Base-by-base conservation (phyloP, 768 basidiomycete species). In the Multifurca ochricompacta region DNA sequence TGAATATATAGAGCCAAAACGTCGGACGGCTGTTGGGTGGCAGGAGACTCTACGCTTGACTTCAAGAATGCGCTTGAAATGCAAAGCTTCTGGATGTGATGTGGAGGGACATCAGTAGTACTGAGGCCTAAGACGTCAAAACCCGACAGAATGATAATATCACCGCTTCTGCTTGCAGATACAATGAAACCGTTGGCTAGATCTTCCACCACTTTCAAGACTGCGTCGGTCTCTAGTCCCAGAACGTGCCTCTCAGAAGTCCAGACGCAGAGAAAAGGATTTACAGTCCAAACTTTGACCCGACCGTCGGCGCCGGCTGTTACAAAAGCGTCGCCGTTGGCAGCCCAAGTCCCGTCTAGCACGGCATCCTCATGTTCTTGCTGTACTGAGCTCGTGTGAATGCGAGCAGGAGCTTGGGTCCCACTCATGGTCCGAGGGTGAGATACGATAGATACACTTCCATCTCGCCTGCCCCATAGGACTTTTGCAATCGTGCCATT, bases 241-340 rank as follows among this genome's bases (percentile, higher is more conserved):
- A 63, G 58, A 1, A 57, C 52, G 16, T 71, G 70, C 21, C 61
- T 64, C 16, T 73, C 68, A 18, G 82, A 86, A 1, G 80, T 76
- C 87, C 87, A 91, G 19, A 83, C 48, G 54, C 82, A 83, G n/a
- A 57, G 61, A 13, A 80, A 66, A 3, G 68, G 69, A 59, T 74
- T 78, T 14, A 75, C 68, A 53, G 84, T 77, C 90, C 90, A 91
- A 3, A 92, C 58, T 65, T 90, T 91, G 59, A 87, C 74, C 21
- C 70, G 68, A 0, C 87, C 87, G 59, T 91, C 87, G 1, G 70
- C 64, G 5, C 78, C 80, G 1, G 71, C 81, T 4, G 81, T 84
- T 34, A 80, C 67, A 35, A 80, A 74, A 1, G 63, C 63, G 6
- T 63, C 58, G 1, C 64, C 65, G 14, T 42, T 56, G 16, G 68